phyloP scores from a whole-genome alignment of 2,329 filamentous ascomycete species.

The Microdochium paspali region DNA sequence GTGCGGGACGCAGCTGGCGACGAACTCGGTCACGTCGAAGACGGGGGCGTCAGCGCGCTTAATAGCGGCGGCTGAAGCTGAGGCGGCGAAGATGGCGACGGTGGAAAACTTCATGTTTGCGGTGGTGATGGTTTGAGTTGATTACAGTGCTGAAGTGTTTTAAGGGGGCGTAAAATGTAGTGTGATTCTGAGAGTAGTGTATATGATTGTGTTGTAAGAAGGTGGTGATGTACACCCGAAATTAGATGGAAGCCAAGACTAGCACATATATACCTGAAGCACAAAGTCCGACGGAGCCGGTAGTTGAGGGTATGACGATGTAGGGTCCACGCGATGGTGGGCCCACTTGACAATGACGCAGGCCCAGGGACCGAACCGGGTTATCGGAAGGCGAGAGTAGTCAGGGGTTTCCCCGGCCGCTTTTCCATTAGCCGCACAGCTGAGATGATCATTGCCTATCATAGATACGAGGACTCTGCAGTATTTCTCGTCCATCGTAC shows the following conservation, averaged over 20 bases:
- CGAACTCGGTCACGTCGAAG: constrained; percentile 17
- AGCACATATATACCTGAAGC: neutral
- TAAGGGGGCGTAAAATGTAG: neutral
- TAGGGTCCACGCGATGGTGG: neutral
- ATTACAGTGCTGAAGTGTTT: neutral
- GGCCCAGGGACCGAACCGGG: no score
- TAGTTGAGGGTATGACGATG: neutral
- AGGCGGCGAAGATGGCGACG: constrained; percentile 10
- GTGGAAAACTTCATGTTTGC: constrained; percentile 13
- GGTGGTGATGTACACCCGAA: neutral
- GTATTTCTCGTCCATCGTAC: no score
- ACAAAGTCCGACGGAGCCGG: neutral
- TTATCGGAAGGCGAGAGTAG: no score
- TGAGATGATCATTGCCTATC: no score
- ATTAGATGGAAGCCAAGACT: neutral
- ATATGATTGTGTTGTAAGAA: neutral
- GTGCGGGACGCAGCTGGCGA: constrained; percentile 17
- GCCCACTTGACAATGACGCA: no score
- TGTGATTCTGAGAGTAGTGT: neutral
- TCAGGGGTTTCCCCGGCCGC: no score
- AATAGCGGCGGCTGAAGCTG: constrained; percentile 10
- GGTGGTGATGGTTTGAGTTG: constrained; percentile 10
- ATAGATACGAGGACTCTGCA: no score
- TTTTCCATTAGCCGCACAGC: no score
- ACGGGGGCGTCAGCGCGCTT: constrained; percentile 8